Evolutionary conservation across 352 stramenopile species (phyloP), one percentile per base, ranked within the genome.

Genomic region (Phytophthora meadii): DNA sequence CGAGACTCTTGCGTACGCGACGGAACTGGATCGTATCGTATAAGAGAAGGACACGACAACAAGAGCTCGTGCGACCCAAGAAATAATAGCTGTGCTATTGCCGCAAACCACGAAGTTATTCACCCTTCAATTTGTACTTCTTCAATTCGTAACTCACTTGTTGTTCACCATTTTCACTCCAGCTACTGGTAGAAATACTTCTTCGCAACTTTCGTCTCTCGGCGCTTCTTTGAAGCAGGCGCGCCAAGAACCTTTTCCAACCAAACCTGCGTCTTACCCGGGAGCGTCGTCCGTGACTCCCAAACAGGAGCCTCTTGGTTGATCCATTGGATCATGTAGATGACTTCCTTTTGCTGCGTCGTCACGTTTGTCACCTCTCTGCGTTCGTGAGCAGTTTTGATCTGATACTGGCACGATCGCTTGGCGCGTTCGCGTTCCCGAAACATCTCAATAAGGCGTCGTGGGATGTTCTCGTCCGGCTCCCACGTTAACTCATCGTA

Each of bases 1-100:
- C 19, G 95, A 99, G 76, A 98, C 82, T 64, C 82, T 99, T 22
- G 97, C 88, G 68, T 98, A 98, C 79, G 96, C 96, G 28, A 98
- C 95, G 30, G 96, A 99, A 74, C 82, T 99, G 47, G 91, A 97
- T 70, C 88, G 91, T 62, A 97, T 97, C 64, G 91, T 97, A 51
- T 97, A 94, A 68, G 47, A 37, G 5, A 34, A 59, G 40, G 42
- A 15, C 30, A 49, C 22, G 36, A 44, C 9, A 42, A n/a, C 15
- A 54, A 52, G n/a, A 15, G 37, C 34, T 39, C 40, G 15, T 40
- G 27, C 7, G 11, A 60, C 46, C 19, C 51, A 65, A 52, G 39
- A 47, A 69, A 51, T 54, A 42, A 47, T n/a, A 57, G 40, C 36
- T 39, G 19, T 41, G 50, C 11, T 37, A 41, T 53, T 50, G 24